Evolutionary conservation across 164 flowering plant species (phyloP).

Genomic region (Nymphaea thermarum): DNA sequence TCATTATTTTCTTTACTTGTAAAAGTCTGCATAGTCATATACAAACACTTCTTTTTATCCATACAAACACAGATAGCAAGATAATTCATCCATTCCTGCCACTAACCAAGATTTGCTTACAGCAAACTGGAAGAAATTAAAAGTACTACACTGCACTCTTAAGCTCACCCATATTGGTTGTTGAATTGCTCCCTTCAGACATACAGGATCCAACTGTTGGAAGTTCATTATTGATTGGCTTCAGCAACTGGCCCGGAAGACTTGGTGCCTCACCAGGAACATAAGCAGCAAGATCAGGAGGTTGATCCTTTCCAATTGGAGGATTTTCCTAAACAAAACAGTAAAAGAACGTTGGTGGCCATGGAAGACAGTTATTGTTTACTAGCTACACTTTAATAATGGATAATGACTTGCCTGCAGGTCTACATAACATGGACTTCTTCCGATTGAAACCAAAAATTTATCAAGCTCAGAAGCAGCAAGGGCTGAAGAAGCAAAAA

Average conservation of each 20-base stretch:
- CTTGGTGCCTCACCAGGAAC: constrained; percentile 52
- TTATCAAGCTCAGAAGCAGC: constrained; percentile 55
- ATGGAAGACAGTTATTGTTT: too few relatives aligned
- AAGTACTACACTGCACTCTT: background rate
- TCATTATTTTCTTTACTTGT: background rate
- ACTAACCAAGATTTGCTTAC: background rate
- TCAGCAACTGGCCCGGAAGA: constrained; percentile 25
- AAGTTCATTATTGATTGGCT: constrained; percentile 16
- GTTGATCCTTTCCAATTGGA: constrained; percentile 89
- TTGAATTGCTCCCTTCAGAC: constrained; percentile 17
- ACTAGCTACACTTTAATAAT: too few relatives aligned
- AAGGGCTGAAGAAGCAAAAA: constrained; percentile 38
- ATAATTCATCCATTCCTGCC: background rate
- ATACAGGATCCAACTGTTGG: constrained; percentile 17
- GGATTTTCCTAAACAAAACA: constrained; percentile 55
- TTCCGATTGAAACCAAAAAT: constrained; percentile 77
- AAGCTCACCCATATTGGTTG: constrained; percentile 30
- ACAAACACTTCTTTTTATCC: background rate
- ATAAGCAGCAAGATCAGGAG: constrained; percentile 81
- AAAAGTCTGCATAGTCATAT: background rate
- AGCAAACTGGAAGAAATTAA: background rate
- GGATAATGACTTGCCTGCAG: constrained; percentile 49
- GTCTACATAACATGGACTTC: constrained; percentile 70
- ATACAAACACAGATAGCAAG: background rate
- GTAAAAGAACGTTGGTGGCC: too few relatives aligned